phyloP scores from a whole-genome alignment of 2,329 filamentous ascomycete genomes.

The Botrytis elliptica region DNA sequence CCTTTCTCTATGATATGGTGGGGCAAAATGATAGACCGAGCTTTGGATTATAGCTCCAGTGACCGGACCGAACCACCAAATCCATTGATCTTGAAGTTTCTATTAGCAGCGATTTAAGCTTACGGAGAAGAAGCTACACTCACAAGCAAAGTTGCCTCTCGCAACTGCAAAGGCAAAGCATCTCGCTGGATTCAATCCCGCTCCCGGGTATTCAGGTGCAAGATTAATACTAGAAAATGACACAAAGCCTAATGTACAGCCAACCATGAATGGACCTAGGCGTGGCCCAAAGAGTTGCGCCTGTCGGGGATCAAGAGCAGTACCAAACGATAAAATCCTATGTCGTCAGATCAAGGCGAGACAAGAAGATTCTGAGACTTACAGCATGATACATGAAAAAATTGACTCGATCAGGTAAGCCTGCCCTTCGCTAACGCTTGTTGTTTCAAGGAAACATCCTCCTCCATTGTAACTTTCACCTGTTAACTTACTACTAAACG shows the following conservation, averaged over 20 bases:
- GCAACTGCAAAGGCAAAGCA: slow-evolving; percentile 47
- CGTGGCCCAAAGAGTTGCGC: slow-evolving; percentile 49
- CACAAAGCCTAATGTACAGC: slow-evolving; percentile 42
- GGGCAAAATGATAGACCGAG: slow-evolving; percentile 37
- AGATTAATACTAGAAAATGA: slow-evolving; percentile 43
- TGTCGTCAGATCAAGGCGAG: neutral
- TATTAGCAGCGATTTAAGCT: neutral
- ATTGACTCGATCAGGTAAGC: slow-evolving; percentile 52
- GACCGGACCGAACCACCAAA: slow-evolving; percentile 42
- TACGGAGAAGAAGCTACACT: neutral
- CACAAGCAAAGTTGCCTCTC: slow-evolving; percentile 31
- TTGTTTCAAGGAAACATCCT: slow-evolving; percentile 37
- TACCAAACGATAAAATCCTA: slow-evolving; percentile 50
- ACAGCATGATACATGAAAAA: slow-evolving; percentile 46
- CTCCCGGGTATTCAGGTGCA: slow-evolving; percentile 42
- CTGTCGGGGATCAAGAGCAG: slow-evolving; percentile 54
- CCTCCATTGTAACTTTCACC: slow-evolving; percentile 36
- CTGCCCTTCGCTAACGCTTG: slow-evolving; percentile 41
- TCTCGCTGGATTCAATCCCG: slow-evolving; percentile 43
- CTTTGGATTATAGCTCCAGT: slow-evolving; percentile 36
- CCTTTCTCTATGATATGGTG: slow-evolving; percentile 33
- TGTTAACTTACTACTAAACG: neutral
- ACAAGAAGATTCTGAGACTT: slow-evolving; percentile 9
- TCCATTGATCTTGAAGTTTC: slow-evolving; percentile 40
- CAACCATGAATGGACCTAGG: slow-evolving; percentile 50